A percentile compares a stretch with the other conserved stretches of the same genome.
phyloP scores from a whole-genome alignment of 192 early-diverging fungal genomes.

The Backusella mclennaniae region DNA sequence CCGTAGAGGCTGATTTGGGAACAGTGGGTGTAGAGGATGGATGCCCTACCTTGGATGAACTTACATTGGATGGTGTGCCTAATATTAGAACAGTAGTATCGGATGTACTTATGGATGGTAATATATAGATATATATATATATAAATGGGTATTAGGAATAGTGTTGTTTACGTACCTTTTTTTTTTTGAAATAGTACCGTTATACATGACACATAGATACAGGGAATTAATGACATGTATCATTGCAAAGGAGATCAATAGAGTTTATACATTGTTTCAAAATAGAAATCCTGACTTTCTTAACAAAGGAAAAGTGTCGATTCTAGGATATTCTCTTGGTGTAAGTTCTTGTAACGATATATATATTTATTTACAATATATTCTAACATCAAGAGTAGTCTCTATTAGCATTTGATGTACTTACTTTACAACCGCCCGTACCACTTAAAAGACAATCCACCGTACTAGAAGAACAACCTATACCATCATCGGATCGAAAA shows the following conservation, averaged over 20 bases:
- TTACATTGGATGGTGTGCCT: constrained; percentile 79
- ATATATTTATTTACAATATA: neutral
- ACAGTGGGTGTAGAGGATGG: constrained; percentile 53
- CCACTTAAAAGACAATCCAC: constrained; percentile 24
- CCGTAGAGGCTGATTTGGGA: constrained; percentile 53
- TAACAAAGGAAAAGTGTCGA: constrained; percentile 63
- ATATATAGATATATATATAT: constrained; percentile 9
- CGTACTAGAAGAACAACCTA: constrained; percentile 19
- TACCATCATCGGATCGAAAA: constrained; percentile 15
- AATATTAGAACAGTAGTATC: constrained; percentile 77
- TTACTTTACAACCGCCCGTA: constrained; percentile 61
- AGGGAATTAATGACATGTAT: constrained; percentile 79
- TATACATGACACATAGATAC: constrained; percentile 85
- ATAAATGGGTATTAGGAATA: neutral
- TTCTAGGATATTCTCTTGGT: constrained; percentile 81
- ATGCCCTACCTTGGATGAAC: constrained; percentile 68
- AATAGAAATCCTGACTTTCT: constrained; percentile 75
- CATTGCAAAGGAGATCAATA: constrained; percentile 74
- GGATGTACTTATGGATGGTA: constrained; percentile 83
- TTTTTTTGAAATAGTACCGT: constrained; percentile 48
- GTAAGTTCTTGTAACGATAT: constrained; percentile 21
- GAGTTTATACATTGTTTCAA: constrained; percentile 70
- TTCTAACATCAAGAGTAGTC: constrained; percentile 33
- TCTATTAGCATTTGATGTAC: constrained; percentile 75
- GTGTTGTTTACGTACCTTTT: constrained; percentile 1